These are phyloP conservation scores for Hanseniaspora valbyensis DNA, from an alignment of 805 yeast species.

Conservation along the genomic window DNA sequence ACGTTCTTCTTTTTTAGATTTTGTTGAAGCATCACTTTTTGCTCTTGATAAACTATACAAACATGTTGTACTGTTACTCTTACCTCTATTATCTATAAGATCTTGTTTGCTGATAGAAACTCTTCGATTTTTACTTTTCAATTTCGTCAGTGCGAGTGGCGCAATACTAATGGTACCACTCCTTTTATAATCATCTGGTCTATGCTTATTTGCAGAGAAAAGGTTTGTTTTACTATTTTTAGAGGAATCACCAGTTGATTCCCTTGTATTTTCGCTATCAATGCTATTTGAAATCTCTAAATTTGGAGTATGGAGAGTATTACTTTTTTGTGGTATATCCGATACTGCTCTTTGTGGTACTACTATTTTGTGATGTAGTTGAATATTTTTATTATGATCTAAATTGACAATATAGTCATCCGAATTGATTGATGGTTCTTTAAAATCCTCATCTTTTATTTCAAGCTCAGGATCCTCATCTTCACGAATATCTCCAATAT, in stretches of 20 bases:
- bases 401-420: slow-evolving; percentile 4
- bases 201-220: not conserved
- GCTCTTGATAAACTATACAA: not conserved
- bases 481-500: not conserved
- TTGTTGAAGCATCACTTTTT: not conserved
- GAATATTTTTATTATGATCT: not conserved
- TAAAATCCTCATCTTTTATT: not conserved
- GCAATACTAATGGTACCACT: slow-evolving; percentile 3
- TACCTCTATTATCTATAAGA: not conserved
- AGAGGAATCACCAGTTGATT: not conserved
- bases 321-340: not conserved
- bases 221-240: no score
- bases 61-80: not conserved
- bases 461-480: not conserved
- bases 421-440: not conserved
- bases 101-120: slow-evolving; percentile 3
- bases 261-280: no score
- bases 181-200: not conserved
- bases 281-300: not conserved
- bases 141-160: not conserved
- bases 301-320: not conserved
- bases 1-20: not conserved
- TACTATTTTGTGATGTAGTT: not conserved
- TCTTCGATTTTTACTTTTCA: not conserved
- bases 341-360: slow-evolving; percentile 3